Evolutionary conservation across 352 stramenopile genomes (phyloP).

Genomic region (Phytophthora citrophthora): DNA sequence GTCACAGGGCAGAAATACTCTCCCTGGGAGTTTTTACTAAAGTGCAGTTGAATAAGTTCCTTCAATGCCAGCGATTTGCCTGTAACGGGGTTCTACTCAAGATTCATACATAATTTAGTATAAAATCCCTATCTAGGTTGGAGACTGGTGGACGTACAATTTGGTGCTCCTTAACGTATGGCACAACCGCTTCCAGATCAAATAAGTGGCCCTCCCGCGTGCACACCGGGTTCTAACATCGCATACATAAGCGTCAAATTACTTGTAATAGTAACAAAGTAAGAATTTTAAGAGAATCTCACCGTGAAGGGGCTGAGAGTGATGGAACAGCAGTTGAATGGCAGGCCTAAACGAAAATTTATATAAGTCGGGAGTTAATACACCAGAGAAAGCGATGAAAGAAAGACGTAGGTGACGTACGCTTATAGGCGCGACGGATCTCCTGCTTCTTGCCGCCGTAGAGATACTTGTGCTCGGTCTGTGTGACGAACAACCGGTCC

Average conservation of each 20-base stretch:
- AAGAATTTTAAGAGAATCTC: neutral
- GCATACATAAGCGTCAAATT: neutral
- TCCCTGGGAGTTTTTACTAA: conserved; percentile 80
- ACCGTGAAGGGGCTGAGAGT: conserved; percentile 92
- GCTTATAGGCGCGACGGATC: conserved; percentile 77
- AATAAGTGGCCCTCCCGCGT: conserved; percentile 96
- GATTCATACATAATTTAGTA: conserved; percentile 1
- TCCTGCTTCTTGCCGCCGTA: conserved; percentile 94
- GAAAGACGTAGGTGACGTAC: conserved; percentile 33
- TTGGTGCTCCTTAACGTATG: conserved; percentile 96
- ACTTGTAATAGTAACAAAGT: neutral
- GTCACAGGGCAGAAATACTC: conserved; percentile 94
- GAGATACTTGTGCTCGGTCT: conserved; percentile 93
- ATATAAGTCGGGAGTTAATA: neutral
- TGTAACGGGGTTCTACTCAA: conserved; percentile 92
- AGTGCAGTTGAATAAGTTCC: conserved; percentile 94
- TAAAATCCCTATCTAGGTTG: neutral
- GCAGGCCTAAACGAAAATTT: conserved; percentile 69
- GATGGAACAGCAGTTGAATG: conserved; percentile 99
- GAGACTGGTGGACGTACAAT: conserved; percentile 48
- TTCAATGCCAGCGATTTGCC: conserved; percentile 89
- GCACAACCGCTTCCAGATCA: conserved; percentile 96
- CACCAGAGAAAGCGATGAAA: neutral
- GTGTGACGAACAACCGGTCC: conserved; percentile 89
- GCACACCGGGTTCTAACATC: conserved; percentile 91